A percentile compares a stretch with the other conserved stretches of the same genome.
phyloP scores from a whole-genome alignment of 2,329 filamentous ascomycete genomes.

The Talaromyces amestolkiae region DNA sequence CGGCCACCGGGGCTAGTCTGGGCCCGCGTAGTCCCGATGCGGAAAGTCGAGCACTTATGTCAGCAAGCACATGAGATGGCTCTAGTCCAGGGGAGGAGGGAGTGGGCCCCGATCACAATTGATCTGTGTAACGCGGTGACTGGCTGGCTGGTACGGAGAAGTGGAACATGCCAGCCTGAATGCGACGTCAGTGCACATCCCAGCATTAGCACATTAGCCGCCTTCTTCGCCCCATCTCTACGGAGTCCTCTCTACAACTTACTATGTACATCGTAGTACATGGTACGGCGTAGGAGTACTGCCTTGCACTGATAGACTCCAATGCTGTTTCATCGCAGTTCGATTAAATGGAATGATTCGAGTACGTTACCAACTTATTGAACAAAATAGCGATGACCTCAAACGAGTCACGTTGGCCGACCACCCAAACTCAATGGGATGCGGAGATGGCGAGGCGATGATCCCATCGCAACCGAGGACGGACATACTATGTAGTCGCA shows the following conservation, averaged over 20 bases:
- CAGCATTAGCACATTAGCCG: not conserved
- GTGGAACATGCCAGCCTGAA: slow-evolving; percentile 4
- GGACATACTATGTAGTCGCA: not conserved
- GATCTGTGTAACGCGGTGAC: slow-evolving; percentile 6
- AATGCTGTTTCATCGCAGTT: not conserved
- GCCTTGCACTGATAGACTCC: too few relatives aligned
- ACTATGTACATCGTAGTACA: too few relatives aligned
- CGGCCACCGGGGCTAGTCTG: slow-evolving; percentile 8
- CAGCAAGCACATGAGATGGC: slow-evolving; percentile 4
- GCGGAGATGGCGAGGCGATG: not conserved
- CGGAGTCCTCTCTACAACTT: not conserved
- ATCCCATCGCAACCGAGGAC: not conserved
- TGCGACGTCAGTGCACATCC: slow-evolving; percentile 8
- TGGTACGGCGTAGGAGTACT: too few relatives aligned
- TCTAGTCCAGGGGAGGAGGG: slow-evolving; percentile 8
- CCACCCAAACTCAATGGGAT: not conserved
- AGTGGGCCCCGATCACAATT: slow-evolving; percentile 6
- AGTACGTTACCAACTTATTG: not conserved
- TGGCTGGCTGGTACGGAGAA: not conserved
- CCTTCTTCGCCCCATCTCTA: not conserved
- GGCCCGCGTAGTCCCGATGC: not conserved
- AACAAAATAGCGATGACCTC: not conserved
- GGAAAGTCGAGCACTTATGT: slow-evolving; percentile 1
- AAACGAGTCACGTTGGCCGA: slow-evolving; percentile 1
- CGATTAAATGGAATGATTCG: not conserved